Evolutionary conservation across 164 flowering plant species (phyloP).

Genomic region (Annona cherimola): DNA sequence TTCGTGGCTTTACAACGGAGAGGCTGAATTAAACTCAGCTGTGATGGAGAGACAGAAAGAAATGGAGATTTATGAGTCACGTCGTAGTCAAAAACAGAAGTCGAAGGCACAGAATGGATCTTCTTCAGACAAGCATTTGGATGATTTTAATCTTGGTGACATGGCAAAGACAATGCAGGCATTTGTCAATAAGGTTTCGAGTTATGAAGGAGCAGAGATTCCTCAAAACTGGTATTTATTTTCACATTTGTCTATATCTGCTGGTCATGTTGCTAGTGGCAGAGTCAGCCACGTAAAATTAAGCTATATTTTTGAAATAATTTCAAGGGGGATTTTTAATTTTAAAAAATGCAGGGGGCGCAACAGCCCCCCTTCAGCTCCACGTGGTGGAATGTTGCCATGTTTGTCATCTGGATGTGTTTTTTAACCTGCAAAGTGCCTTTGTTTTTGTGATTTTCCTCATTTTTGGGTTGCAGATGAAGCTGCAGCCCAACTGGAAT

Average conservation of each 20-base stretch:
- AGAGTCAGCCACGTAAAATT: neutral
- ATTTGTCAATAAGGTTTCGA: conserved; percentile 71
- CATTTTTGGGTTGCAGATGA: too few species aligned
- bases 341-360: neutral
- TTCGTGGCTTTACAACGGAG: conserved; percentile 90
- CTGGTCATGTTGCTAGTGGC: neutral
- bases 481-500: too few species aligned
- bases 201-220: conserved; percentile 84
- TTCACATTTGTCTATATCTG: neutral
- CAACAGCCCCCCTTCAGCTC: neutral
- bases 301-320: too few species aligned
- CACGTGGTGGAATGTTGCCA: neutral
- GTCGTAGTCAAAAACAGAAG: conserved; percentile 43
- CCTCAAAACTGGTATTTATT: conserved; percentile 54
- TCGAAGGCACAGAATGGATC: conserved; percentile 36
- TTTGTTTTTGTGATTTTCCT: neutral
- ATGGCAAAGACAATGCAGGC: conserved; percentile 69
- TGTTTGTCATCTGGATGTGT: too few species aligned
- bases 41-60: conserved; percentile 77
- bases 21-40: conserved; percentile 78
- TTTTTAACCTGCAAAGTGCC: neutral
- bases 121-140: conserved; percentile 26
- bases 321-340: too few species aligned
- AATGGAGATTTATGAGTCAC: conserved; percentile 63
- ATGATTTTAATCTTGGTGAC: conserved; percentile 55